Percentiles rank a stretch among this genome's conserved stretches.
phyloP scores from a whole-genome alignment of 805 yeast species.

The Saturnispora halmiae region DNA sequence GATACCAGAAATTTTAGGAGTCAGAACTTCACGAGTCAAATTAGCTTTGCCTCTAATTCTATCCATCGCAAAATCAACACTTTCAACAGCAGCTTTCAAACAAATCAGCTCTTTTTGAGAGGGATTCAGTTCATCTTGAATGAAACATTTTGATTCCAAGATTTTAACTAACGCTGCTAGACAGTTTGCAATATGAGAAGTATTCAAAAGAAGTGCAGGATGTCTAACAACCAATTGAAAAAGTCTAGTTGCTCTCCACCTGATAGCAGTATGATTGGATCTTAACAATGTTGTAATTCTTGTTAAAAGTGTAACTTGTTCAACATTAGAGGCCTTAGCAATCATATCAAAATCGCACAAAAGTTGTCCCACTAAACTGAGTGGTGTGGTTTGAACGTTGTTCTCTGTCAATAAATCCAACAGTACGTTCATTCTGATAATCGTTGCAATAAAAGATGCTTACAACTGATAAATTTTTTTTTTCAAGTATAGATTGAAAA shows the following conservation, averaged over 20 bases:
- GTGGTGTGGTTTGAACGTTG: constrained; percentile 1
- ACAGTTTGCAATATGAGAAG: constrained; percentile 30
- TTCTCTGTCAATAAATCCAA: constrained; percentile 4
- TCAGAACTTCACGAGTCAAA: constrained; percentile 70
- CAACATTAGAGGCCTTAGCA: constrained; percentile 36
- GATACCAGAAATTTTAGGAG: constrained; percentile 65
- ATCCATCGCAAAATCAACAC: constrained; percentile 34
- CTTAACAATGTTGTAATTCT: constrained; percentile 35
- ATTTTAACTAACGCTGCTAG: constrained; percentile 35
- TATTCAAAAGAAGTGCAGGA: constrained; percentile 29
- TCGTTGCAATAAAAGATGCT: no score
- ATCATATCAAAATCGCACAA: constrained; percentile 16
- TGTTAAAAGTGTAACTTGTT: constrained; percentile 41
- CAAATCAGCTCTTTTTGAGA: constrained; percentile 19
- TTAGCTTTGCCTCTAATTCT: constrained; percentile 72
- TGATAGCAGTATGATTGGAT: constrained; percentile 35
- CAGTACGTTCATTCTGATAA: constrained; percentile 1
- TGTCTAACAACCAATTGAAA: constrained; percentile 30
- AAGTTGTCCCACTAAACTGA: constrained; percentile 7
- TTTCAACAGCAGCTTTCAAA: constrained; percentile 31
- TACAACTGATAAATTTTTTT: no score
- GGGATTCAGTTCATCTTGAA: constrained; percentile 25
- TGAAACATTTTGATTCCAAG: constrained; percentile 31
- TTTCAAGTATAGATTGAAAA: no score
- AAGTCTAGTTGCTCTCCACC: constrained; percentile 55